Conservation (phyloP, 441 rosid genomes). For the Erysimum pusillum region DNA sequence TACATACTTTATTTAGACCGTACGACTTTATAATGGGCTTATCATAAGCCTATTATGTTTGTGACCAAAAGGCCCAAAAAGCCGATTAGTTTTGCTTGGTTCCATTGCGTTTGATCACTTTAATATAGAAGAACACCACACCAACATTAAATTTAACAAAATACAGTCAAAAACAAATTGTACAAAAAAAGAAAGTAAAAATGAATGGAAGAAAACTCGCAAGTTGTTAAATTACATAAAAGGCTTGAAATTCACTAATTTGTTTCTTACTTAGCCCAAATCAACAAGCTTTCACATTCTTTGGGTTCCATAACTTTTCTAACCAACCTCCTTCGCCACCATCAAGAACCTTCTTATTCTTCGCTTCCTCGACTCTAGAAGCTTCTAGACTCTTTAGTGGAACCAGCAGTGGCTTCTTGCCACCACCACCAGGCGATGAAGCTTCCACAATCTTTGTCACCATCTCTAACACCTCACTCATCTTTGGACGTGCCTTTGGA, state of each 20-base stretch:
- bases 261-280: conserved; percentile 4
- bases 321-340: conserved; percentile 55
- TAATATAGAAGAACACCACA: background rate
- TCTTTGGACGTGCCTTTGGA: conserved; percentile 82
- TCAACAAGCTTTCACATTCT: conserved; percentile 55
- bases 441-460: conserved; percentile 60
- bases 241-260: background rate
- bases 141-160: background rate
- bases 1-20: background rate
- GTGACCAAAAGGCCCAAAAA: conserved; percentile 2
- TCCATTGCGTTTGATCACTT: background rate
- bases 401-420: conserved; percentile 37
- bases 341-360: conserved; percentile 51
- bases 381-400: conserved; percentile 51
- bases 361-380: conserved; percentile 37
- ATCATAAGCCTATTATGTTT: background rate
- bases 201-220: background rate
- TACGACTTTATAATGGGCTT: background rate
- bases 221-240: conserved; percentile 12
- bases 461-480: conserved; percentile 90
- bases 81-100: background rate
- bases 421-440: conserved; percentile 46
- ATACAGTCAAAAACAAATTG: background rate
- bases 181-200: background rate
- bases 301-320: conserved; percentile 51